Conservation (phyloP, 2,329 filamentous ascomycete genomes). For the Penicillium verrucosum region DNA sequence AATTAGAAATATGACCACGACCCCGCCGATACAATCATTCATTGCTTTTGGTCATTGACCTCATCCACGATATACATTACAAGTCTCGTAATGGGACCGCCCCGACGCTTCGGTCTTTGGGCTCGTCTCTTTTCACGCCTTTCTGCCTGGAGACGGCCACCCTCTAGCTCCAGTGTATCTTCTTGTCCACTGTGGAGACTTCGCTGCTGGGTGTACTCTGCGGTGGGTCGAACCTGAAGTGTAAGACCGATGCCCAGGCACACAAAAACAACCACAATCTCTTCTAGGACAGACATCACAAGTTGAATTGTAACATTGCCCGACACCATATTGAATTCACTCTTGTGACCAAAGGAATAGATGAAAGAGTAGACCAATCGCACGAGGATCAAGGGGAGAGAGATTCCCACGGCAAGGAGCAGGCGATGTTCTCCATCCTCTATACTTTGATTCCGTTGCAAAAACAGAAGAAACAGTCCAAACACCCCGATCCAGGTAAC, state of each 20-base stretch:
- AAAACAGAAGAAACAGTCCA: slow-evolving; percentile 3
- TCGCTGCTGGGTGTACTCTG: neutral
- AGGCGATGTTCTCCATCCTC: slow-evolving; percentile 28
- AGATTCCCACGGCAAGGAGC: slow-evolving; percentile 26
- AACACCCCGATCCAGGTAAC: neutral
- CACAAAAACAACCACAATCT: slow-evolving; percentile 30
- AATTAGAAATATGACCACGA: neutral
- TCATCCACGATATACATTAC: neutral
- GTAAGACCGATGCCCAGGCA: slow-evolving; percentile 26
- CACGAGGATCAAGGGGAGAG: slow-evolving; percentile 30
- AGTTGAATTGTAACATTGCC: slow-evolving; percentile 27
- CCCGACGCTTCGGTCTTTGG: neutral
- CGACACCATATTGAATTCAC: slow-evolving; percentile 21
- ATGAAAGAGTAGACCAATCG: slow-evolving; percentile 33
- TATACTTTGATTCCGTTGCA: slow-evolving; percentile 23
- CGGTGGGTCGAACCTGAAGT: slow-evolving; percentile 8
- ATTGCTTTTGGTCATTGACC: neutral
- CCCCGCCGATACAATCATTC: neutral
- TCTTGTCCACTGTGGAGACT: neutral
- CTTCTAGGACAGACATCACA: slow-evolving; percentile 32
- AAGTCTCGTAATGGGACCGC: neutral
- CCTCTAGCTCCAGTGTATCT: neutral
- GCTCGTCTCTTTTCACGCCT: neutral
- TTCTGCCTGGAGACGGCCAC: neutral
- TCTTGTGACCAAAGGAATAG: slow-evolving; percentile 24